Base-by-base conservation (phyloP, 2,329 filamentous ascomycete genomes). In the Periconia sp. region DNA sequence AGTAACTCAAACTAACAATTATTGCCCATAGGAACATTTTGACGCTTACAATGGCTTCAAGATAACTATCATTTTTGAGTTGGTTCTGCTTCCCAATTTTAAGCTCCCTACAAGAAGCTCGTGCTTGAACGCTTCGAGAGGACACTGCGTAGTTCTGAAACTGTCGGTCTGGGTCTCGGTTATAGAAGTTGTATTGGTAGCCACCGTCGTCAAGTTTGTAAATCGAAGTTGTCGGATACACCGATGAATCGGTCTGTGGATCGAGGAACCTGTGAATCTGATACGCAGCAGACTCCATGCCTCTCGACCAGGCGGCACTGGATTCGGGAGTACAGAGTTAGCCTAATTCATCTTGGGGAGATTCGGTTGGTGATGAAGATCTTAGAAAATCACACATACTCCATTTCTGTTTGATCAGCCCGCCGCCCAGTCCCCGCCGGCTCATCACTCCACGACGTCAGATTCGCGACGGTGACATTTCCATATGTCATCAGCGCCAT, bases 101-200 rank as follows among this genome's bases (percentile, higher is more conserved):
- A 6, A 69, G 55, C 37, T 68, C 37, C 9, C 54, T 33, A 49
- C 69, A 72, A 3, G 59, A 59, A 2, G 68, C 63, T 0, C 10
- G 50, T 2, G 63, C 60, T 1, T 48, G 57, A 0, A 72, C 50
- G 15, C 53, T 67, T 20, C 70, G 62, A 2, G 53, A 54, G 10
- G 64, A 65, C 8, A 66, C 53, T 6, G 65, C 27, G 42, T 71
- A 70, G 43, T 71, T 66, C 14, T 61, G 59, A 41, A 60, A 73
- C 15, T 57, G 56, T 13, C 65, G 67, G 0, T 50, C 41, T 3
- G 69, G 68, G n/a, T 72, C 66, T 6, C 70, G 64, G 40, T 70
- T 71, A 47, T 66, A 61, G 47, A 73, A 72, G 10, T 59, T 56
- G 49, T 73, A 73, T 11, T 67, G 59, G 48, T 65, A 70, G 1